phyloP scores from a whole-genome alignment of 2,329 filamentous ascomycete species.

The Phaeosphaeria sp. region DNA sequence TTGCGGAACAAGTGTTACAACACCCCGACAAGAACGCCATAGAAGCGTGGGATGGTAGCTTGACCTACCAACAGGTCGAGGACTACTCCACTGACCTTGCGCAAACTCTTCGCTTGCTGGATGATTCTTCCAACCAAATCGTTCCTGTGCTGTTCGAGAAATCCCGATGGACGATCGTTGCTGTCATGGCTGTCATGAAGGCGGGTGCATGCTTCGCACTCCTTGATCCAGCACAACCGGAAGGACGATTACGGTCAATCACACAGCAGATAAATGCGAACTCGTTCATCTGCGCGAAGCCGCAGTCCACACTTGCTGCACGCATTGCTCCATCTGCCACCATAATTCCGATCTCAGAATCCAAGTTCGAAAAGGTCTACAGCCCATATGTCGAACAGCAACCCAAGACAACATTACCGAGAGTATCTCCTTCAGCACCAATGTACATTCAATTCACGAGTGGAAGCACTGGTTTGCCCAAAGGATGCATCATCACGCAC shows the following conservation, averaged over 20 bases:
- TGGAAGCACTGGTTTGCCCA: slow-evolving; percentile 45
- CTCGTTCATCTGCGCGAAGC: slow-evolving; percentile 37
- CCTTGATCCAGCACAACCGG: slow-evolving; percentile 45
- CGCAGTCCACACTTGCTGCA: slow-evolving; percentile 35
- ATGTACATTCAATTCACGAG: slow-evolving; percentile 48
- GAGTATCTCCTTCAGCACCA: slow-evolving; percentile 30
- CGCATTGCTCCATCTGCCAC: slow-evolving; percentile 37
- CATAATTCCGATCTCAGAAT: slow-evolving; percentile 43
- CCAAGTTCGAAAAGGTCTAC: slow-evolving; percentile 38
- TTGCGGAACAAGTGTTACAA: slow-evolving; percentile 47
- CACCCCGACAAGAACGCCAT: slow-evolving; percentile 47
- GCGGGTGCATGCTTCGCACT: slow-evolving; percentile 47
- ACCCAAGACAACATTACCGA: slow-evolving; percentile 31
- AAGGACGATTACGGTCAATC: slow-evolving; percentile 40
- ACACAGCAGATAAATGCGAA: slow-evolving; percentile 38
- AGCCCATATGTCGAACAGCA: slow-evolving; percentile 36
- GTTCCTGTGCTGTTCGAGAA: slow-evolving; percentile 51
- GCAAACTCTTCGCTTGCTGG: slow-evolving; percentile 28
- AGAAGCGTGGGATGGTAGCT: slow-evolving; percentile 46
- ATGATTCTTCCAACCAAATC: slow-evolving; percentile 37
- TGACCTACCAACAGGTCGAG: slow-evolving; percentile 47
- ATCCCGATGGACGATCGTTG: slow-evolving; percentile 47
- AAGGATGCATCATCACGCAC: slow-evolving; percentile 45
- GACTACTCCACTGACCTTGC: slow-evolving; percentile 40
- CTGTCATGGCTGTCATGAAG: slow-evolving; percentile 50